Evolutionary conservation across 345 rosid genomes (phyloP).

Genomic region (Murraya koenigii): DNA sequence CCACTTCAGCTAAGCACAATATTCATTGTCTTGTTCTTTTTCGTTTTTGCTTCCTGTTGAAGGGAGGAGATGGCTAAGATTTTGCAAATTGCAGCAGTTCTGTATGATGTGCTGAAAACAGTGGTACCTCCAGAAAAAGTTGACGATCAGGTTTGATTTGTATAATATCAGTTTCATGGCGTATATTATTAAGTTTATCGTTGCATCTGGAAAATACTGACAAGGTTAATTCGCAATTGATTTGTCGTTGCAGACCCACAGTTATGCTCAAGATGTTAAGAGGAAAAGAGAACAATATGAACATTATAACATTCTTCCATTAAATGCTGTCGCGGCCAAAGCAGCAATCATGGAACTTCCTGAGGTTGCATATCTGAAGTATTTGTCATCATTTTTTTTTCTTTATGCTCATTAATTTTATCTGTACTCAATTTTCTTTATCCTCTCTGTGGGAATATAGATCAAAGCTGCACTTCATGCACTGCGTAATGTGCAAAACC

Average conservation of each 20-base stretch:
- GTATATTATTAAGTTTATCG: conserved; percentile 8
- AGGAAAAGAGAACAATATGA: conserved; percentile 51
- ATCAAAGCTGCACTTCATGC: conserved; percentile 78
- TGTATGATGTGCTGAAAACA: conserved; percentile 71
- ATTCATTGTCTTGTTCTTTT: conserved; percentile 15
- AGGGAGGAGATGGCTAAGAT: conserved; percentile 96
- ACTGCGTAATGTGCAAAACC: conserved; percentile 55
- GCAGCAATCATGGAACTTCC: conserved; percentile 82
- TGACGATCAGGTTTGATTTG: conserved; percentile 54
- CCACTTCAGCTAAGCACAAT: conserved; percentile 12
- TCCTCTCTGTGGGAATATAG: conserved; percentile 32
- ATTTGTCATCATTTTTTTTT: conserved; percentile 17
- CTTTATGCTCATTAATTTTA: conserved; percentile 7
- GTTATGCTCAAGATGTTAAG: conserved; percentile 65
- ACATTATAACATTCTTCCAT: conserved; percentile 85
- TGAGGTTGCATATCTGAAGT: conserved; percentile 54
- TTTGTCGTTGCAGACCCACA: conserved; percentile 43
- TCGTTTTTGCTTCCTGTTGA: conserved; percentile 26
- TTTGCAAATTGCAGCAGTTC: conserved; percentile 80
- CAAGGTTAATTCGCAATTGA: conserved; percentile 15
- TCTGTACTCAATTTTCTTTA: conserved; percentile 5
- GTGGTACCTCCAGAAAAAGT: conserved; percentile 52
- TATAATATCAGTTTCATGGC: conserved; percentile 1
- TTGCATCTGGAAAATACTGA: conserved; percentile 16
- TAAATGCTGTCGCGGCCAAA: conserved; percentile 60